Evolutionary conservation across 192 early-diverging fungal species (phyloP), one percentile per base, ranked within the genome.

Genomic region (Backusella parvicylindrica): DNA sequence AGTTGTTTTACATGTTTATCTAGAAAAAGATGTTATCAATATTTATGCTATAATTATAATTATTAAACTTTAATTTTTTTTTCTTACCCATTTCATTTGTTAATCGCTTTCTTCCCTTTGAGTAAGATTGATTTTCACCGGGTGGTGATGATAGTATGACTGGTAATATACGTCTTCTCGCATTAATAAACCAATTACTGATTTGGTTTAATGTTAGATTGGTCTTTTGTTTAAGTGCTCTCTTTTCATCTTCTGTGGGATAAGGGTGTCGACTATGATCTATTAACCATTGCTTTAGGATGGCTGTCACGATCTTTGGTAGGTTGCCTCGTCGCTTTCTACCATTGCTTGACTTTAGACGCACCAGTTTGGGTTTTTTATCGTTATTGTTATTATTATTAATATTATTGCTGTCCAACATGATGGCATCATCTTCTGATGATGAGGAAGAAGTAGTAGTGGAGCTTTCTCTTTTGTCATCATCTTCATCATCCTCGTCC

Each of bases 181-280:
- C 91, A 82, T 92, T 92, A 35, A 92, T 92, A 71, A 92, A 92
- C 91, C 91, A 92, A 71, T 92, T 91, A 67, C 86, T 90, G 68
- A 92, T 90, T 70, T 92, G 91, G 40, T 87, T 87, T 60, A 91
- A 76, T 2, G 84, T 89, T n/a, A 92, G 75, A 3, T 84, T 78
- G 0, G 91, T 92, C n/a, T 85, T 79, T 47, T 71, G 32, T 12
- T 84, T 83, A n/a, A 92, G 70, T 16, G 74, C 72, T 23, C 79
- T 70, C 75, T 92, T 92, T 40, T 89, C 87, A 23, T 85, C 85
- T 63, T 92, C 91, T 6, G 88, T 88, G 0, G 91, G 91, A 56
- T 91, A 92, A 7, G 91, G 91, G 50, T 92, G 88, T 23, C 81
- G 85, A 2, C 81, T 79, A 66, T 92, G 85, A 47, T 84, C 79